Evolutionary conservation across 1,139 yeast species (phyloP).

Genomic region (Hemisphaericaspora lyxosophila): DNA sequence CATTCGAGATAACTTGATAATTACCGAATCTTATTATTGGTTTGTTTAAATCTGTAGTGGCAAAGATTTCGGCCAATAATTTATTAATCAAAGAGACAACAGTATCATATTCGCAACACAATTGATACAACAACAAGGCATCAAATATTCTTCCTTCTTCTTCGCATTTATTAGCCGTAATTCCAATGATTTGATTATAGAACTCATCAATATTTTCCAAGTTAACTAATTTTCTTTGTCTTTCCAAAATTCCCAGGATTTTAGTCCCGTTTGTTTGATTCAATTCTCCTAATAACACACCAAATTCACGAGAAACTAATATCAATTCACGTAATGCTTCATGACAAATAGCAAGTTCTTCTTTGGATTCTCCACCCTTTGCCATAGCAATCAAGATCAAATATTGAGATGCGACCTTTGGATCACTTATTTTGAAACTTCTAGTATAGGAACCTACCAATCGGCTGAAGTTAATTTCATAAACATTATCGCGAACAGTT

Average conservation of each 20-base stretch:
- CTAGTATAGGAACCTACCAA: conserved; percentile 72
- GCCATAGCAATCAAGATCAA: conserved; percentile 67
- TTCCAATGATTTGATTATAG: conserved; percentile 65
- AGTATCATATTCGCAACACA: conserved; percentile 84
- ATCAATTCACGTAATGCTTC: conserved; percentile 83
- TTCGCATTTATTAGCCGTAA: conserved; percentile 83
- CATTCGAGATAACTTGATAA: conserved; percentile 25
- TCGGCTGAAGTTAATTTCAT: conserved; percentile 56
- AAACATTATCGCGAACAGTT: conserved; percentile 32
- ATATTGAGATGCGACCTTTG: conserved; percentile 88
- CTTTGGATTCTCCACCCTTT: conserved; percentile 22
- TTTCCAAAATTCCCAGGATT: conserved; percentile 82
- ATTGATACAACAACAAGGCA: conserved; percentile 80
- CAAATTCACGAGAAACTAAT: conserved; percentile 82
- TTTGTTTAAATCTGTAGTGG: conserved; percentile 70
- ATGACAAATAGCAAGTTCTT: conserved; percentile 62
- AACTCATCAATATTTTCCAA: conserved; percentile 54
- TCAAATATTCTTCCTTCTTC: conserved; percentile 91
- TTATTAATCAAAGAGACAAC: conserved; percentile 78
- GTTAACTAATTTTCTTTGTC: conserved; percentile 66
- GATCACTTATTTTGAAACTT: conserved; percentile 81
- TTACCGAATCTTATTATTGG: conserved; percentile 47
- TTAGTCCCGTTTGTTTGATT: conserved; percentile 69
- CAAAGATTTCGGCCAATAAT: conserved; percentile 74
- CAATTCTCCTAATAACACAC: conserved; percentile 76